Base-by-base conservation (phyloP, 192 early-diverging fungal species). In the Gorgonomyces haynaldii region DNA sequence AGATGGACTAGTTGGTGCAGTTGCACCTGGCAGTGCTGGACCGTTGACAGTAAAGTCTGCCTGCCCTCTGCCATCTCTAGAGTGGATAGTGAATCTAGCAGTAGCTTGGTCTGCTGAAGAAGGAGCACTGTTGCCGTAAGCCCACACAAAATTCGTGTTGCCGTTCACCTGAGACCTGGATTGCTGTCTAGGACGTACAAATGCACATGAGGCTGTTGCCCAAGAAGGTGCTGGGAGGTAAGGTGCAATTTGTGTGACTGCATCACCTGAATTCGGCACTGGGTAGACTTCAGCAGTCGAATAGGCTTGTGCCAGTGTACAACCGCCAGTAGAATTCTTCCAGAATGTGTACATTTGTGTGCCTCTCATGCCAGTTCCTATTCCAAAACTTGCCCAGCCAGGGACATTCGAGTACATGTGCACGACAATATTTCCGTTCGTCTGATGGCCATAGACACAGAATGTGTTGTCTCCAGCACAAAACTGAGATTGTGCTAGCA, bases 261-360 rank as follows among this genome's bases (percentile, higher is more conserved):
- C 9, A 8, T 9, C 32, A 8, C 9, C n/a, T n/a, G 32, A n/a
- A 34, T 34, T n/a, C 9, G n/a, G 32, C n/a, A n/a, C n/a, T 8
- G 32, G 32, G 9, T 34, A n/a, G 8, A n/a, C n/a, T n/a, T 34
- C 32, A n/a, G 32, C n/a, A 8, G 32, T 9, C n/a, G 32, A 8
- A 8, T 34, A n/a, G 9, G n/a, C 9, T 8, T 34, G 8, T 8
- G 51, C 39, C 17, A 73, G 17, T 17, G 52, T 42, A 38, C 50
- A 22, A n/a, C 32, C 61, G 4, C 34, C 42, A 12, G 53, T 58
- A 12, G 53, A 49, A 37, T 52, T 61, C 44, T 36, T 38, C 52
- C 52, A 67, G 12, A 44, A 54, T 15, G 62, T 31, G 48, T 57
- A 61, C 2, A 69, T 57, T 25, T 58, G 46, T n/a, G 47, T 20